Conservation (phyloP, 164 flowering plant genomes). For the Brasenia schreberi region DNA sequence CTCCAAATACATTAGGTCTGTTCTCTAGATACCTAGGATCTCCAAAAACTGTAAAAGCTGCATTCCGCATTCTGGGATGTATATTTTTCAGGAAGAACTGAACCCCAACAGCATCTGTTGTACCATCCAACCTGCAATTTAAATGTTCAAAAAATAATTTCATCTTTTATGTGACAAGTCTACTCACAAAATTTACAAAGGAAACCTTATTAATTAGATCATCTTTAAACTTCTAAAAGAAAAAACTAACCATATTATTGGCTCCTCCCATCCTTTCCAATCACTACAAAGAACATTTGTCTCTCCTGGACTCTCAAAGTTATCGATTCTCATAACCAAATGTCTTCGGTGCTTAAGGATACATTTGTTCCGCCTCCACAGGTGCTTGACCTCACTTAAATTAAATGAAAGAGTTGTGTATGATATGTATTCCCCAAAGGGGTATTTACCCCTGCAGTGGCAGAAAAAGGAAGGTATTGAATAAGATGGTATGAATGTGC, state of each 20-base stretch:
- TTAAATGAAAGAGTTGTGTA: conserved; percentile 68
- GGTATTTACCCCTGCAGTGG: conserved; percentile 66
- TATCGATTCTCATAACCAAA: conserved; percentile 65
- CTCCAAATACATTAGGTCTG: conserved; percentile 84
- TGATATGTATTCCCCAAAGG: conserved; percentile 79
- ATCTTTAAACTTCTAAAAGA: neutral
- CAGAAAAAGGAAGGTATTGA: neutral
- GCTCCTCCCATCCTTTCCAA: conserved; percentile 81
- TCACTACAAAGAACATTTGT: conserved; percentile 84
- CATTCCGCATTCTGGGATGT: conserved; percentile 59
- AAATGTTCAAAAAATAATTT: neutral
- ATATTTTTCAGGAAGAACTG: conserved; percentile 92
- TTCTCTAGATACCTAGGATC: conserved; percentile 27
- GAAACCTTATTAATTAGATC: neutral
- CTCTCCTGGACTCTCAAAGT: conserved; percentile 70
- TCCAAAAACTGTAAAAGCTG: conserved; percentile 66
- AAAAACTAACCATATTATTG: conserved; percentile 66
- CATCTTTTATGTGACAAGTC: neutral
- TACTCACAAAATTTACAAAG: neutral
- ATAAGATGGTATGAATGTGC: neutral
- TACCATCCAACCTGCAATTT: conserved; percentile 67
- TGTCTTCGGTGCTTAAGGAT: conserved; percentile 38
- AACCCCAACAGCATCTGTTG: conserved; percentile 81
- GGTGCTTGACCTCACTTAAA: conserved; percentile 82
- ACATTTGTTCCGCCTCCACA: conserved; percentile 77